Evolutionary conservation across 768 basidiomycete species (phyloP), one percentile per base, ranked within the genome.

Genomic region (Lactifluus hygrophoroides): DNA sequence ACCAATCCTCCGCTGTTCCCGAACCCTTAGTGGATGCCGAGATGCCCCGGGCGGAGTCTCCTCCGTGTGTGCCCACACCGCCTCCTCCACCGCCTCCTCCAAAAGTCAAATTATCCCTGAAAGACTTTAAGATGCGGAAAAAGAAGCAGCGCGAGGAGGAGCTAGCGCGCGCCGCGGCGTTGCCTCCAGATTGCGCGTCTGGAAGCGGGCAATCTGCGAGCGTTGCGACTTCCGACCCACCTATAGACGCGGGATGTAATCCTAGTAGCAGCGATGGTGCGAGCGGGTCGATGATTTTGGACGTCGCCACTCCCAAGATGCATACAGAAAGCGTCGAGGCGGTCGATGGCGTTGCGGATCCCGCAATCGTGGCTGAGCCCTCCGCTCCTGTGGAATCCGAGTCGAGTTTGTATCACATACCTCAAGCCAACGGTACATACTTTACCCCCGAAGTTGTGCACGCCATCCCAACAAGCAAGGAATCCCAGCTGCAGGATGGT

Each of bases 31-130:
- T 30, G 32, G 48, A 48, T 19, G 40, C 53, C 27, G 48, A 62
- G 10, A 25, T 17, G 8, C 61, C 52, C 17, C 37, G 28, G 27
- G 14, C n/a, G 13, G 42, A 32, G 13, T 48, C 50, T 10, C 37
- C 35, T 14, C 47, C 51, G 19, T 4, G n/a, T 19, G 30, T 14
- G 1, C 28, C 56, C 13, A 23, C 48, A 14, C 35, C 51, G 13
- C 53, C 60, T n/a, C 54, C 57, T 8, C 61, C 45, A 9, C 44
- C 50, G 19, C 40, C n/a, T 23, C 57, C 61, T 23, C 57, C 61
- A 21, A 64, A 64, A 54, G 63, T 64, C 52, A 64, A 64, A 49
- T 52, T 64, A 57, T 64, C 63, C n/a, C 38, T 64, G 50, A 64
- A 59, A 34, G 63, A 64, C 47, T 64, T 64, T 11, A 57, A 61